Conservation (phyloP, 2,329 filamentous ascomycete species). For the Aspergillus udagawae region DNA sequence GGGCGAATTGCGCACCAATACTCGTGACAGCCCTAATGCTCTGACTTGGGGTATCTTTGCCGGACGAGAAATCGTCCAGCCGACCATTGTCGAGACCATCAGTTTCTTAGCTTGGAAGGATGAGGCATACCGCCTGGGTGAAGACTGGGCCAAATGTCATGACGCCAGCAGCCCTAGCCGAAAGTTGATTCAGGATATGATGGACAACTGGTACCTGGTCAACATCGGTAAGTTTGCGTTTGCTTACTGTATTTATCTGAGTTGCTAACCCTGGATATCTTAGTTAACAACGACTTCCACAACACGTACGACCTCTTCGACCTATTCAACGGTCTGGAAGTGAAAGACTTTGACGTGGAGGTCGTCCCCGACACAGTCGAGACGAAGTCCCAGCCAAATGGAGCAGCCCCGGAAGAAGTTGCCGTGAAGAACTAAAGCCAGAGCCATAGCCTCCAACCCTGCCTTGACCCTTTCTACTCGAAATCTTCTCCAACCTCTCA, state of each 20-base stretch:
- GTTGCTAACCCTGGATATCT: constrained; percentile 19
- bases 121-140: constrained; percentile 87
- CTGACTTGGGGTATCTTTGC: constrained; percentile 99
- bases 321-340: constrained; percentile 69
- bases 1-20: constrained; percentile 79
- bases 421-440: constrained; percentile 21
- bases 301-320: constrained; percentile 75
- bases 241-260: neutral
- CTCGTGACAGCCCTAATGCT: constrained; percentile 84
- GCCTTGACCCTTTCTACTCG: constrained; percentile 10
- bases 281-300: constrained; percentile 98
- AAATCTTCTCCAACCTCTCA: constrained; percentile 14
- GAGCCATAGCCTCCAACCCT: constrained; percentile 9
- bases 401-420: constrained; percentile 6
- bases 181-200: constrained; percentile 72
- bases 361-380: constrained; percentile 16
- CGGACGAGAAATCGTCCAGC: constrained; percentile 98
- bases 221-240: constrained; percentile 71
- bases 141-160: constrained; percentile 93
- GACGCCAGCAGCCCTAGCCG: constrained; percentile 71
- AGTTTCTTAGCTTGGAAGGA: constrained; percentile 99
- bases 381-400: constrained; percentile 20
- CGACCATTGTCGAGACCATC: constrained; percentile 97
- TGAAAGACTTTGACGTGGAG: constrained; percentile 36
- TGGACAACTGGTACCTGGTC: constrained; percentile 88